These are phyloP conservation scores for Penicillium sp. DNA, from an alignment of 2,329 filamentous ascomycete genomes.

Conservation along the genomic window DNA sequence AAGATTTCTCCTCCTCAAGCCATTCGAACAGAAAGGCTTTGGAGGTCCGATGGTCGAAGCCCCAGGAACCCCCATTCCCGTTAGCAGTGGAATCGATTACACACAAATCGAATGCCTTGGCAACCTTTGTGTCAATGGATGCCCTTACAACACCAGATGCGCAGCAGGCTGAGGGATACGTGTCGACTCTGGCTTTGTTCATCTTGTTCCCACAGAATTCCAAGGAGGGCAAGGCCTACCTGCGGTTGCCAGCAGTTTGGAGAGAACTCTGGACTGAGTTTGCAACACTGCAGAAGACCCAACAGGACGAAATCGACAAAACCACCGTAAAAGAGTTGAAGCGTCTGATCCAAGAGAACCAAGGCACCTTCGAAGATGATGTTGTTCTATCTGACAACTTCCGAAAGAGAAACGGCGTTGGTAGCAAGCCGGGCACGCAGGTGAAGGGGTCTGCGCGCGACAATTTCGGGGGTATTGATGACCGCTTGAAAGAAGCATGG, in stretches of 20 bases:
- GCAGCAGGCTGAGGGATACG: constrained; percentile 81
- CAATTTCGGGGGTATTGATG: constrained; percentile 28
- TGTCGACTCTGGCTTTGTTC: constrained; percentile 79
- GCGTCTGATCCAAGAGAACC: constrained; percentile 36
- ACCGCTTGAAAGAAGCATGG: constrained; percentile 53
- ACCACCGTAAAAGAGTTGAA: constrained; percentile 64
- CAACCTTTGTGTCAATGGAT: constrained; percentile 68
- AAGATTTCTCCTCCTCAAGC: constrained; percentile 66
- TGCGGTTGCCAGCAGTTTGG: constrained; percentile 76
- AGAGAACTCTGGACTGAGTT: constrained; percentile 84
- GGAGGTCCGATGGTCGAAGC: constrained; percentile 74
- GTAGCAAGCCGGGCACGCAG: constrained; percentile 28
- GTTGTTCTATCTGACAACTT: constrained; percentile 77
- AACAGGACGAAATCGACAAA: constrained; percentile 69
- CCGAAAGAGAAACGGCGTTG: constrained; percentile 49
- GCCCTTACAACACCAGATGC: constrained; percentile 69
- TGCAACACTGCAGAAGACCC: constrained; percentile 65
- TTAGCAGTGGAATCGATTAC: constrained; percentile 44
- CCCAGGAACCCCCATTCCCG: constrained; percentile 55
- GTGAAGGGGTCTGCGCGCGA: constrained; percentile 24
- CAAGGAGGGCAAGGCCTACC: constrained; percentile 81
- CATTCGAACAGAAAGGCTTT: constrained; percentile 76
- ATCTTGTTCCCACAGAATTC: constrained; percentile 71
- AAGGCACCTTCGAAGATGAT: constrained; percentile 60
- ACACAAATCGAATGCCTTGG: constrained; percentile 45